Evolutionary conservation across 2,329 filamentous ascomycete genomes (phyloP).

Genomic region (Zopfia rhizophila): DNA sequence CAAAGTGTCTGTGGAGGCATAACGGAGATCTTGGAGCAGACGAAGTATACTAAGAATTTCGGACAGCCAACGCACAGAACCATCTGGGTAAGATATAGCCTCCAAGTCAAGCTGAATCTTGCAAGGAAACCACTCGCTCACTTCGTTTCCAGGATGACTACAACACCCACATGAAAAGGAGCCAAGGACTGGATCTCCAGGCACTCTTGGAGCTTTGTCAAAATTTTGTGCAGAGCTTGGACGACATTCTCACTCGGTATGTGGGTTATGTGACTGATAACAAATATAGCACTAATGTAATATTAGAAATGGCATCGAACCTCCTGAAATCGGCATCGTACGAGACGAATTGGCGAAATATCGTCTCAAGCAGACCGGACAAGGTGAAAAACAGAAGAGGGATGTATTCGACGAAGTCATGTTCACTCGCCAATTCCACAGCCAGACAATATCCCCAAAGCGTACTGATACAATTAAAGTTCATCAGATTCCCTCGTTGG

Average conservation of each 20-base stretch:
- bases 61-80: slow-evolving; percentile 14
- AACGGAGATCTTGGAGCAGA: slow-evolving; percentile 31
- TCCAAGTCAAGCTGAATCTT: neutral
- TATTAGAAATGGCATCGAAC: slow-evolving; percentile 19
- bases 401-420: slow-evolving; percentile 38
- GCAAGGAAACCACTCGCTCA: neutral
- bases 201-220: slow-evolving; percentile 32
- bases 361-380: slow-evolving; percentile 27
- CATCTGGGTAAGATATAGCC: slow-evolving; percentile 31
- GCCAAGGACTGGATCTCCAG: slow-evolving; percentile 27
- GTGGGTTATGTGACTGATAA: neutral
- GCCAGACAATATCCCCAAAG: slow-evolving; percentile 17
- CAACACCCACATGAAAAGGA: slow-evolving; percentile 31
- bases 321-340: slow-evolving; percentile 32
- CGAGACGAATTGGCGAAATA: slow-evolving; percentile 33
- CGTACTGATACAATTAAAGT: slow-evolving; percentile 30
- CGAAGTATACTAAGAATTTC: slow-evolving; percentile 24
- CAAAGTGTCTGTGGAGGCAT: slow-evolving; percentile 33
- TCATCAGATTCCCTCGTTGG: slow-evolving; percentile 38
- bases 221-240: slow-evolving; percentile 33
- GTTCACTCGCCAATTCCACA: slow-evolving; percentile 35
- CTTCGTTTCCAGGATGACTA: slow-evolving; percentile 28
- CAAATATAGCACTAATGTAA: slow-evolving; percentile 4
- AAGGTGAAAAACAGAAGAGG: slow-evolving; percentile 24
- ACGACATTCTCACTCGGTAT: slow-evolving; percentile 28